Conservation (phyloP, 1,139 yeast genomes). For the Saccharomyces hybrid region DNA sequence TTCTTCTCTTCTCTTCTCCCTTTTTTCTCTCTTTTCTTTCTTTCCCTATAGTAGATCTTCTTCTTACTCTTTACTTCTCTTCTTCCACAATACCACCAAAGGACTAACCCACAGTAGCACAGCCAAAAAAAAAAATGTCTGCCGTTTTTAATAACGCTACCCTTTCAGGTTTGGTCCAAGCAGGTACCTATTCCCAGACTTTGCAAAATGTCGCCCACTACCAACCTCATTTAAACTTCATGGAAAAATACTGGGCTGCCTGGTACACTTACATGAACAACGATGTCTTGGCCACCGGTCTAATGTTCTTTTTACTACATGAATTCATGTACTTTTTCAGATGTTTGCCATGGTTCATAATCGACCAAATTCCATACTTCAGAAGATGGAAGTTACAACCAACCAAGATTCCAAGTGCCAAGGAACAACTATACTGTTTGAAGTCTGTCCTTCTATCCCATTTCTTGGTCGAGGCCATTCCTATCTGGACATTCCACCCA, state of each 20-base stretch:
- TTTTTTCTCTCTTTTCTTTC: neutral
- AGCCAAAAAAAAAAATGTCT: constrained; percentile 15
- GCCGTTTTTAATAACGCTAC: constrained; percentile 31
- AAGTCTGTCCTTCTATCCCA: constrained; percentile 78
- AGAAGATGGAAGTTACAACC: constrained; percentile 77
- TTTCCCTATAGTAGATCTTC: neutral
- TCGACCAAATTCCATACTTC: constrained; percentile 71
- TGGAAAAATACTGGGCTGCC: constrained; percentile 70
- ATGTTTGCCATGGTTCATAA: constrained; percentile 75
- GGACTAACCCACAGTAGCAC: neutral
- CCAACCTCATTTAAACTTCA: constrained; percentile 37
- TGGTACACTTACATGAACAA: constrained; percentile 70
- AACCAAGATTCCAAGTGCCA: constrained; percentile 62
- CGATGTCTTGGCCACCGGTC: constrained; percentile 77
- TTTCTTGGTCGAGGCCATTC: constrained; percentile 85
- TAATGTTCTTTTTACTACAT: constrained; percentile 64
- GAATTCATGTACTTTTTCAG: constrained; percentile 80
- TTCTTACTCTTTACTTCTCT: neutral
- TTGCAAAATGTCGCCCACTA: constrained; percentile 32
- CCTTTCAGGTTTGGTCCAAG: constrained; percentile 25
- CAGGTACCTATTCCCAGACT: constrained; percentile 31
- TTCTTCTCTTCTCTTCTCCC: neutral
- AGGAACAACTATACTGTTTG: constrained; percentile 89
- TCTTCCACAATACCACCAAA: neutral
- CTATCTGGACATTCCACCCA: constrained; percentile 95